Base-by-base conservation (phyloP, 192 early-diverging fungal genomes). In the Paraglomus brasilianum region DNA sequence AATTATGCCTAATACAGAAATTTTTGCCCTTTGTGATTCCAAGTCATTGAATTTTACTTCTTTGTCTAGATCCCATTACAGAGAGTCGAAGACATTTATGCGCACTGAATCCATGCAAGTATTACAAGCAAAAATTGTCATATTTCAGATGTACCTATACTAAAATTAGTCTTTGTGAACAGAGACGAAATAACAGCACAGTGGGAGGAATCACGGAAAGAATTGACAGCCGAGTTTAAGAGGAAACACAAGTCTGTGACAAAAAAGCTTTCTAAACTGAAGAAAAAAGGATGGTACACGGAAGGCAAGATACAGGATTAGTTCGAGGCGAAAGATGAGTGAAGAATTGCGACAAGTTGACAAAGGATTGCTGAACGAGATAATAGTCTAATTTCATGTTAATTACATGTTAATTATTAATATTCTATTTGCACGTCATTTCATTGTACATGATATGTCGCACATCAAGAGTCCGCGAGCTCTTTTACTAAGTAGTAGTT, bases 201-300 rank as follows among this genome's bases (percentile, higher is more conserved):
- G 21, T 88, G 85, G 85, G 80, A 88, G 65, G 77, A 80, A 47
- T 75, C 69, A 15, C 72, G 81, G 5, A 73, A 81, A 50, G 78
- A 86, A 24, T 69, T 88, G 70, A 88, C 86, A 0, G 76, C 81
- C 49, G 86, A 87, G 24, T 88, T 84, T 72, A 88, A 88, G 71
- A 73, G 82, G 48, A 88, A 88, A 68, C 85, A 88, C 66, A 85
- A 84, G 65, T 84, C 82, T 9, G 78, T 78, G 5, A 63, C 78
- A 15, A 52, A 75, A 11, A 80, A 80, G 55, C 24, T 46, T 15
- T n/a, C 9, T 15, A 67, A 67, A 41, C 40, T 67, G n/a, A 50
- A 36, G 41, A 24, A 49, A 39, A 67, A 53, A 55, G n/a, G n/a
- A n/a, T n/a, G n/a, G n/a, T n/a, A n/a, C n/a, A n/a, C n/a, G n/a